phyloP scores from a whole-genome alignment of 352 stramenopile species.

The Paralagenidium karlingii region DNA sequence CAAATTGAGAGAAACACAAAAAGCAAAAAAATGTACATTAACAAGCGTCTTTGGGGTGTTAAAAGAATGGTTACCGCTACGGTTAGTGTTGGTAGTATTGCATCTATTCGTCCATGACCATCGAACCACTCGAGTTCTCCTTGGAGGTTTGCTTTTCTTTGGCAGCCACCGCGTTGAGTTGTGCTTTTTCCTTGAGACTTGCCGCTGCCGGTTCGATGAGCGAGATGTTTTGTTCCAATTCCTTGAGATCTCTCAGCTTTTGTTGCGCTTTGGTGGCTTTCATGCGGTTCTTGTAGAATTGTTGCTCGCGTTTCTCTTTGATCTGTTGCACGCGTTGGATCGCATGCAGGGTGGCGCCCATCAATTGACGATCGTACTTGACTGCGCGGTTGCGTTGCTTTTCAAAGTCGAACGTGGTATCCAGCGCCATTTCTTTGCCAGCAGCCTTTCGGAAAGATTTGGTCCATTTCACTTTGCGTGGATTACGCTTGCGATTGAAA shows the following conservation, averaged over 20 bases:
- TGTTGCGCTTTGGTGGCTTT: conserved; percentile 70
- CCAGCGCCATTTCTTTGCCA: conserved; percentile 99
- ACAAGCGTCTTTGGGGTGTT: no score
- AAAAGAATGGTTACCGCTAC: no score
- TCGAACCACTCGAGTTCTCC: conserved; percentile 41
- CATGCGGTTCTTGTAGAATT: conserved; percentile 98
- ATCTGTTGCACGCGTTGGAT: conserved; percentile 98
- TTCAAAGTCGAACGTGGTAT: conserved; percentile 99
- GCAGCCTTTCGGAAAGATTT: conserved; percentile 97
- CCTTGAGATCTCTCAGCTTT: conserved; percentile 68
- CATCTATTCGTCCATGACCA: conserved; percentile 82
- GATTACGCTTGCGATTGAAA: conserved; percentile 99
- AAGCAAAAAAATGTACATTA: no score
- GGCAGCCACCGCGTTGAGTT: conserved; percentile 50
- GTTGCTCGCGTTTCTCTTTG: conserved; percentile 91
- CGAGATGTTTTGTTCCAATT: conserved; percentile 76
- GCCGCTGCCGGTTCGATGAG: conserved; percentile 70
- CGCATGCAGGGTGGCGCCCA: conserved; percentile 96
- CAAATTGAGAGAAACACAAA: no score
- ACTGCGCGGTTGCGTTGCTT: conserved; percentile 97
- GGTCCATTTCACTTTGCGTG: conserved; percentile 99
- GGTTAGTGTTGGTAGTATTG: no score
- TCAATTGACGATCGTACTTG: conserved; percentile 99
- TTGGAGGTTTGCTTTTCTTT: conserved; percentile 52
- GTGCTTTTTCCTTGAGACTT: conserved; percentile 52